A percentile compares a stretch with the other conserved stretches of the same genome.
Conservation (phyloP, 345 rosid species). For the Eucalyptus albens region DNA sequence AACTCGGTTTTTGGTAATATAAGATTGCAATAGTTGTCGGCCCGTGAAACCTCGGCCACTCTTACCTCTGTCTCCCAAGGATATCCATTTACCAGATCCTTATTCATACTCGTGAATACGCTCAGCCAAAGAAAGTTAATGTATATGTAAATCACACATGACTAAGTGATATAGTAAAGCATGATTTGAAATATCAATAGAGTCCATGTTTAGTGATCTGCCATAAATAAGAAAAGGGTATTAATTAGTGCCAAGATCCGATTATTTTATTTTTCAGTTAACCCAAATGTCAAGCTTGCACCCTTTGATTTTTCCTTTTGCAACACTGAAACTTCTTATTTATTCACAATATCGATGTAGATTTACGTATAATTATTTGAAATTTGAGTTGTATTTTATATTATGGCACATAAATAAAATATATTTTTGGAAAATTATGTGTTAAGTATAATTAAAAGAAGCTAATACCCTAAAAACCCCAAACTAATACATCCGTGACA, state of each 20-base stretch:
- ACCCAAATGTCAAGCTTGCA: neutral
- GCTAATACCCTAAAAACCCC: accelerated
- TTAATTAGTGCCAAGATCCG: neutral
- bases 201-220: neutral
- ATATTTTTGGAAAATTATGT: neutral
- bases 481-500: accelerated
- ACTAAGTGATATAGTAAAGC: neutral
- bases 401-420: neutral
- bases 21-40: neutral
- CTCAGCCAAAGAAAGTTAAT: neutral
- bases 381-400: neutral
- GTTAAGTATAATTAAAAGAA: neutral
- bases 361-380: neutral
- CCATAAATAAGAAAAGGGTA: neutral
- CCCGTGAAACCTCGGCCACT: neutral
- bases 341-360: neutral
- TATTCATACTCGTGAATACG: neutral
- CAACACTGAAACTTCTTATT: neutral
- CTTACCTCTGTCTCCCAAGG: neutral
- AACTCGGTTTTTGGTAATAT: neutral
- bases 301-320: neutral
- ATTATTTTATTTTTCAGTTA: neutral
- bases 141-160: too few species aligned
- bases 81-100: neutral
- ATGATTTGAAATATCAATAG: neutral